phyloP scores from a whole-genome alignment of 352 stramenopile species.

The Phytophthora colocasiae region DNA sequence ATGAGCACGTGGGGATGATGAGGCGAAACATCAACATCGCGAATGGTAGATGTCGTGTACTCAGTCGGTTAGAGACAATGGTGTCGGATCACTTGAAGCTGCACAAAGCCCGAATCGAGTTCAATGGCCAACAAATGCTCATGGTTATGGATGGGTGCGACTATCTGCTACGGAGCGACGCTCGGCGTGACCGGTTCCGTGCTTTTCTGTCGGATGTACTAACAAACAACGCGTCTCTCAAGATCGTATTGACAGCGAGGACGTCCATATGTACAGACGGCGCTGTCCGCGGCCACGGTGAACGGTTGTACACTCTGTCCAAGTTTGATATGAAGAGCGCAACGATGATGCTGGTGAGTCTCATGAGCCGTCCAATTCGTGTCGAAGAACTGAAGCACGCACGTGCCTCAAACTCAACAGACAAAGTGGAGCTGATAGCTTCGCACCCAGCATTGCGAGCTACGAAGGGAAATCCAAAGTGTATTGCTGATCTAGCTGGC shows the following conservation, averaged over 20 bases:
- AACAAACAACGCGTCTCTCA: constrained; percentile 75
- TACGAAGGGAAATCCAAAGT: constrained; percentile 69
- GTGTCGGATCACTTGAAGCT: constrained; percentile 59
- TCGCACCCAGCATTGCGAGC: constrained; percentile 70
- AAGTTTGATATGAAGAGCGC: constrained; percentile 76
- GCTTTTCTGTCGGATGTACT: constrained; percentile 72
- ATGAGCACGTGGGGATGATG: constrained; percentile 60
- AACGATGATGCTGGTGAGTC: constrained; percentile 77
- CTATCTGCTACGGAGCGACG: constrained; percentile 58
- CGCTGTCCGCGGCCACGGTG: constrained; percentile 69
- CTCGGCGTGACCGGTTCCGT: constrained; percentile 66
- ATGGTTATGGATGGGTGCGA: constrained; percentile 81
- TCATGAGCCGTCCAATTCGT: constrained; percentile 77
- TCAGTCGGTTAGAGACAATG: constrained; percentile 60
- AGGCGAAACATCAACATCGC: constrained; percentile 52
- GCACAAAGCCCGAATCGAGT: constrained; percentile 58
- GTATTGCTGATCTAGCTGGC: constrained; percentile 74
- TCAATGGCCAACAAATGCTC: constrained; percentile 64
- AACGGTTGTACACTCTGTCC: constrained; percentile 70
- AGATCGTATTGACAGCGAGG: constrained; percentile 73
- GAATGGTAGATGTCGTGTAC: constrained; percentile 47
- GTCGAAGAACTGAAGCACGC: constrained; percentile 70
- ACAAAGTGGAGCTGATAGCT: constrained; percentile 81
- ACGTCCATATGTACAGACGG: constrained; percentile 72
- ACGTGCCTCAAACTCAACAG: constrained; percentile 34